Percentiles rank a stretch among this genome's conserved stretches.
phyloP scores from a whole-genome alignment of 2,329 filamentous ascomycete genomes.

The Chaetomiaceae sp. region DNA sequence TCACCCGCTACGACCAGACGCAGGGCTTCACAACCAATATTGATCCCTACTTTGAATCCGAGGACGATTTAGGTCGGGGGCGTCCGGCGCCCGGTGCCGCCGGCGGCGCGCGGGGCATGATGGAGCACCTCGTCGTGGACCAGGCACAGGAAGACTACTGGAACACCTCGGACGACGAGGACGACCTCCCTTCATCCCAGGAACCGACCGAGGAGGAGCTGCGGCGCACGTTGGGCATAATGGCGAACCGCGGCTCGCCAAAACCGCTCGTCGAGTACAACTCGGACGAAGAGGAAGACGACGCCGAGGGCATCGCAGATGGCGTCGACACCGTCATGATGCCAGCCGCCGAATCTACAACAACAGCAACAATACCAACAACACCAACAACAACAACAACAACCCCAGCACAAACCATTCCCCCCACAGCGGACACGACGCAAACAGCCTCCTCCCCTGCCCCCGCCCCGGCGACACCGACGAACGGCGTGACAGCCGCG shows the following conservation, averaged over 20 bases:
- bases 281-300: slow-evolving; percentile 66
- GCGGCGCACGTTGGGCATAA: slow-evolving; percentile 2
- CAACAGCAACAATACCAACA: slow-evolving; percentile 13
- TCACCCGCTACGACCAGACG: slow-evolving; percentile 74
- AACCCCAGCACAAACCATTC: slow-evolving; percentile 12
- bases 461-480: slow-evolving; percentile 20
- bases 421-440: slow-evolving; percentile 10
- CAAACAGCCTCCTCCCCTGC: slow-evolving; percentile 14
- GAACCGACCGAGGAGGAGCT: slow-evolving; percentile 30
- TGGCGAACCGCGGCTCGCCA: slow-evolving; percentile 30
- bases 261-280: slow-evolving; percentile 87
- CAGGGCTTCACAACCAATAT: slow-evolving; percentile 60
- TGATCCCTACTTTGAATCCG: slow-evolving; percentile 66
- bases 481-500: slow-evolving; percentile 21
- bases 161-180: slow-evolving; percentile 81
- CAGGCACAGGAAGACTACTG: slow-evolving; percentile 89
- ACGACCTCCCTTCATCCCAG: slow-evolving; percentile 45
- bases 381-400: slow-evolving; percentile 18
- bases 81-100: slow-evolving; percentile 30
- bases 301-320: slow-evolving; percentile 50
- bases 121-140: slow-evolving; percentile 71
- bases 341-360: slow-evolving; percentile 13
- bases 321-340: slow-evolving; percentile 47
- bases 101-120: slow-evolving; percentile 48
- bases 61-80: slow-evolving; percentile 50